Conservation (phyloP, 78 protist species). For the Mastigamoeba balamuthi region DNA sequence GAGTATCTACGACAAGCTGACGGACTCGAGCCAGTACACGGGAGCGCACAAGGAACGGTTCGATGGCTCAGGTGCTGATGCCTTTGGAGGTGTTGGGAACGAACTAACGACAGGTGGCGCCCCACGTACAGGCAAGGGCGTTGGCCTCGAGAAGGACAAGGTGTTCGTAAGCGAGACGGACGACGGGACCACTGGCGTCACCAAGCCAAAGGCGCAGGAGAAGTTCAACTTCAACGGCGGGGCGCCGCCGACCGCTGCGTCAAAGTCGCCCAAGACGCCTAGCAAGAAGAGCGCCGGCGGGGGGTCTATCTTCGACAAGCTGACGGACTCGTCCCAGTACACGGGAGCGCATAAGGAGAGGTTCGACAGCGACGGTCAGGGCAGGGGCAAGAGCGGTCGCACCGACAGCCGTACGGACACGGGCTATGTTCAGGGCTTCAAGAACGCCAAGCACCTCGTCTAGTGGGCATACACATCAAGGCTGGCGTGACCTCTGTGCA, state of each 20-base stretch:
- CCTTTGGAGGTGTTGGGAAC: too few species aligned
- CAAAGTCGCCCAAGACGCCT: background rate
- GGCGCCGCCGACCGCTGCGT: background rate
- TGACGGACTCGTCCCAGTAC: background rate
- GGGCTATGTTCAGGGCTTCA: background rate
- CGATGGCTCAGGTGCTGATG: too few species aligned
- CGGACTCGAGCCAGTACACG: background rate
- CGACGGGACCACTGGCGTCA: too few species aligned
- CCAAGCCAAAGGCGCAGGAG: too few species aligned
- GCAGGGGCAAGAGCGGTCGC: background rate
- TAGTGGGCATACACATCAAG: too few species aligned
- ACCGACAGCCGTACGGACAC: background rate
- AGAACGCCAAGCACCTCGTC: background rate
- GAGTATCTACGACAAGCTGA: background rate
- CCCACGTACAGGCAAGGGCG: too few species aligned
- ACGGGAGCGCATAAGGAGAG: constrained; percentile 5
- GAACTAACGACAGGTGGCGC: too few species aligned
- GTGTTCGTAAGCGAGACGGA: too few species aligned
- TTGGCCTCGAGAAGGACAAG: too few species aligned
- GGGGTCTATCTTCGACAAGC: constrained; percentile 4
- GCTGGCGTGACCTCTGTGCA: too few species aligned
- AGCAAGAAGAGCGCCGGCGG: background rate
- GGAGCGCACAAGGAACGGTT: constrained; percentile 2
- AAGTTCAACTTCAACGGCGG: too few species aligned
- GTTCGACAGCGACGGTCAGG: background rate